Conservation (phyloP, 1,284 basidiomycete genomes). For the Microstroma glucosiphilum region DNA sequence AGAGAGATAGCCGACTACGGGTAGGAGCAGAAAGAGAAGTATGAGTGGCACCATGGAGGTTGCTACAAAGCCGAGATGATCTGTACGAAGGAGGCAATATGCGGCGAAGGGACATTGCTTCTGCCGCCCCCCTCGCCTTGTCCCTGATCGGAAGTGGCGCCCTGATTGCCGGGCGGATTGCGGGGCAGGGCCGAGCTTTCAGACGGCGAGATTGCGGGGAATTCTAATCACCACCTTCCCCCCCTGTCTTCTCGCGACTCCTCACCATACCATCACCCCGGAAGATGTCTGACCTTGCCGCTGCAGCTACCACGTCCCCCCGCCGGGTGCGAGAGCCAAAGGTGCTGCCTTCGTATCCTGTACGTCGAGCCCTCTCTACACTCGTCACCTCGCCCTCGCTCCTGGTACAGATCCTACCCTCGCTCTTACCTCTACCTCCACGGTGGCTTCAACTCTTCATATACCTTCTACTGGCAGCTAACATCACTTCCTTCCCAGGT, state of each 20-base stretch:
- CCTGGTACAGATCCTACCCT: background rate
- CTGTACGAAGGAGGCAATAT: too few species aligned
- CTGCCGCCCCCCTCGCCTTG: too few species aligned
- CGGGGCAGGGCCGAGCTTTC: too few species aligned
- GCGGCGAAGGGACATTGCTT: too few species aligned
- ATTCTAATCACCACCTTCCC: background rate
- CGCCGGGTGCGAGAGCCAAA: constrained; percentile 6
- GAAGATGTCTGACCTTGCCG: constrained; percentile 1
- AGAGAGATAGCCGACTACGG: too few species aligned
- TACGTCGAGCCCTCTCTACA: constrained; percentile 8
- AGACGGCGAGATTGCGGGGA: too few species aligned
- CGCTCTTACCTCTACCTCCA: background rate
- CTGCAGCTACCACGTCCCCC: background rate
- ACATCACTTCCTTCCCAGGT: constrained; percentile 27
- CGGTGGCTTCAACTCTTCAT: constrained; percentile 25
- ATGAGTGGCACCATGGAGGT: too few species aligned
- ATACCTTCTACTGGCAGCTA: constrained; percentile 19
- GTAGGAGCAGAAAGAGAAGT: too few species aligned
- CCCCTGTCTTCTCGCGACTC: background rate
- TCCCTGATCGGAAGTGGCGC: too few species aligned
- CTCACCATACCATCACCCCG: background rate
- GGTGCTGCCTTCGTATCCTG: constrained; percentile 10
- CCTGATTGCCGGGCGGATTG: too few species aligned
- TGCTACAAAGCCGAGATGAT: too few species aligned
- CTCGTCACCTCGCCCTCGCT: constrained; percentile 3